phyloP scores from a whole-genome alignment of 129 eudicot genomes.

The Centella asiatica region DNA sequence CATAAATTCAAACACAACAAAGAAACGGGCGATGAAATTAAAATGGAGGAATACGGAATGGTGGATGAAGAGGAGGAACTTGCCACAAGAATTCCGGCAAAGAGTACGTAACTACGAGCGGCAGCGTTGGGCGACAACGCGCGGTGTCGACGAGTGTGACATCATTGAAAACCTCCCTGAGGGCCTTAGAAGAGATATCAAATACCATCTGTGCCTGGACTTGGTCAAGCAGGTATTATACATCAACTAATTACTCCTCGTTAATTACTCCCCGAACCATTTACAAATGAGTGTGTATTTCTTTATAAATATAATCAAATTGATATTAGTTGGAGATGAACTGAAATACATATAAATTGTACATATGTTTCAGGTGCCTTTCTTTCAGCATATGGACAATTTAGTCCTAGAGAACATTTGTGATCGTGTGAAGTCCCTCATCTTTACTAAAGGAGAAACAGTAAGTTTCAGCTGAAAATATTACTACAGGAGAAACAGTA shows the following conservation, averaged over 20 bases:
- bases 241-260: too few relatives aligned
- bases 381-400: conserved; percentile 96
- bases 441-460: conserved; percentile 94
- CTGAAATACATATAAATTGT: not conserved
- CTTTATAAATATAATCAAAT: too few relatives aligned
- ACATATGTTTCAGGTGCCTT: conserved; percentile 54
- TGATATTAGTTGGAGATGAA: too few relatives aligned
- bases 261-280: too few relatives aligned
- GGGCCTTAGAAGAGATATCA: conserved; percentile 96
- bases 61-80: conserved; percentile 93
- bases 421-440: conserved; percentile 92
- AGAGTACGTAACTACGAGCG: conserved; percentile 87
- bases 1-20: conserved; percentile 89
- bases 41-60: conserved; percentile 92
- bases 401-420: conserved; percentile 94
- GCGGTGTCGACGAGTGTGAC: conserved; percentile 97
- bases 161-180: conserved; percentile 93
- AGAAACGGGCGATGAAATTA: conserved; percentile 90
- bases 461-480: conserved; percentile 30
- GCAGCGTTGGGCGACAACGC: conserved; percentile 98
- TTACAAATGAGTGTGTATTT: too few relatives aligned
- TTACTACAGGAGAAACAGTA: not conserved
- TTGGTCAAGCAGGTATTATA: conserved; percentile 73
- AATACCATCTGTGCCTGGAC: conserved; percentile 92
- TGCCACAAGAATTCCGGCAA: conserved; percentile 60